These are phyloP conservation scores for Podospora bellae-mahoneyi DNA, from an alignment of 495 filamentous ascomycete species.

Conservation along the genomic window DNA sequence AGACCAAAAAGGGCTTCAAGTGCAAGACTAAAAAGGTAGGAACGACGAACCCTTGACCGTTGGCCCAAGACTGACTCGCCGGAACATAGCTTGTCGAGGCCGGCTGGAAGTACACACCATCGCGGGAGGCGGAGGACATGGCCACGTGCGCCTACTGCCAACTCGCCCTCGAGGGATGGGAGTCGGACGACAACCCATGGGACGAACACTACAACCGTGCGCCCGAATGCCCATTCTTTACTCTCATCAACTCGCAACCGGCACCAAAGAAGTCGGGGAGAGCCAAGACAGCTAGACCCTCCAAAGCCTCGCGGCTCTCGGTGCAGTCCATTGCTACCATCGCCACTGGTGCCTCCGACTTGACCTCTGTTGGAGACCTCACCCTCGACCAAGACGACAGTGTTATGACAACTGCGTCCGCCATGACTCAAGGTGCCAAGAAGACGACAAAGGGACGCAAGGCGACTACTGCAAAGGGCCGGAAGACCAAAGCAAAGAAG, in stretches of 20 bases:
- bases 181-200: conserved; percentile 82
- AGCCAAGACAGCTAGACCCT: conserved; percentile 54
- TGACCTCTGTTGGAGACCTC: conserved; percentile 49
- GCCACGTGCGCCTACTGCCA: conserved; percentile 86
- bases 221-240: conserved; percentile 79
- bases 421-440: conserved; percentile 52
- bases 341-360: conserved; percentile 48
- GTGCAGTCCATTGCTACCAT: conserved; percentile 62
- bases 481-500: conserved; percentile 58
- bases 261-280: conserved; percentile 50
- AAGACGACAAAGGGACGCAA: conserved; percentile 44
- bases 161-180: conserved; percentile 85
- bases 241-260: conserved; percentile 44
- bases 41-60: not conserved
- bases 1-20: conserved; percentile 80
- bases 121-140: conserved; percentile 72
- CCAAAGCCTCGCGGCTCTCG: conserved; percentile 69
- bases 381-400: conserved; percentile 63
- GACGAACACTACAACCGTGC: conserved; percentile 81
- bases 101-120: conserved; percentile 91
- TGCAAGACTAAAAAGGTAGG: conserved; percentile 82
- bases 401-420: conserved; percentile 58
- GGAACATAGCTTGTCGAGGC: conserved; percentile 72
- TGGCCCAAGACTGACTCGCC: not conserved
- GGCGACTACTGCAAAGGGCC: conserved; percentile 32